Percentiles rank a stretch among this genome's conserved stretches.
These are phyloP conservation scores for Blastobotrys americana DNA, from an alignment of 805 yeast genomes.

Conservation along the genomic window DNA sequence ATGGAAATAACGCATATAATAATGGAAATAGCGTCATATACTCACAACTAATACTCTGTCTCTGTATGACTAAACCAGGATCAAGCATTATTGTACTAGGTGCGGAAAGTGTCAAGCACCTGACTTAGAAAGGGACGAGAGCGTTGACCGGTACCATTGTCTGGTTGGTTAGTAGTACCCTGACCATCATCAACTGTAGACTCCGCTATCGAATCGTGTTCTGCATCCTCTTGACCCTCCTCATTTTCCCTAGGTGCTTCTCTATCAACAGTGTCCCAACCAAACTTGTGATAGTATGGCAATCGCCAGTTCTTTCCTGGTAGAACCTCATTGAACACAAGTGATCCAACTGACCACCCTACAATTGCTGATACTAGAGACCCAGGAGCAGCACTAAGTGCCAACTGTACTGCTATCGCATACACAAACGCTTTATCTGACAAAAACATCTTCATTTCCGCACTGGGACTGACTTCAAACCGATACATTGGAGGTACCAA, in stretches of 20 bases:
- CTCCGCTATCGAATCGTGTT: too few relatives aligned
- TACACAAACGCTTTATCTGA: conserved; percentile 34
- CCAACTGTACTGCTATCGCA: conserved; percentile 30
- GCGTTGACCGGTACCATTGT: not conserved
- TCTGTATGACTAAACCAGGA: too few relatives aligned
- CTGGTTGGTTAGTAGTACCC: not conserved
- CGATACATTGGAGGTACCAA: conserved; percentile 36
- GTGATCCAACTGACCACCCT: conserved; percentile 36
- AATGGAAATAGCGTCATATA: too few relatives aligned
- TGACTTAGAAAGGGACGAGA: conserved; percentile 9
- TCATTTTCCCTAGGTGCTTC: not conserved
- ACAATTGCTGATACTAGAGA: conserved; percentile 25
- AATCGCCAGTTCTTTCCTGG: conserved; percentile 38
- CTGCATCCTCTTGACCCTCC: not conserved
- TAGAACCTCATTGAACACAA: conserved; percentile 30
- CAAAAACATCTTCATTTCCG: conserved; percentile 14
- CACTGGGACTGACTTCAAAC: conserved; percentile 27
- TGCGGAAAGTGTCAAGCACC: conserved; percentile 11
- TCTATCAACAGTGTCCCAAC: conserved; percentile 3
- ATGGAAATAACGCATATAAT: too few relatives aligned
- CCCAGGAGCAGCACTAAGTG: conserved; percentile 28
- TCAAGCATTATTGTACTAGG: too few relatives aligned
- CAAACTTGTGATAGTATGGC: conserved; percentile 21
- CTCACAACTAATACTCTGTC: too few relatives aligned
- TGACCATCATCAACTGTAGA: not conserved